These are phyloP conservation scores for Hypoxylon sp. DNA, from an alignment of 2,329 filamentous ascomycete genomes.

Conservation along the genomic window DNA sequence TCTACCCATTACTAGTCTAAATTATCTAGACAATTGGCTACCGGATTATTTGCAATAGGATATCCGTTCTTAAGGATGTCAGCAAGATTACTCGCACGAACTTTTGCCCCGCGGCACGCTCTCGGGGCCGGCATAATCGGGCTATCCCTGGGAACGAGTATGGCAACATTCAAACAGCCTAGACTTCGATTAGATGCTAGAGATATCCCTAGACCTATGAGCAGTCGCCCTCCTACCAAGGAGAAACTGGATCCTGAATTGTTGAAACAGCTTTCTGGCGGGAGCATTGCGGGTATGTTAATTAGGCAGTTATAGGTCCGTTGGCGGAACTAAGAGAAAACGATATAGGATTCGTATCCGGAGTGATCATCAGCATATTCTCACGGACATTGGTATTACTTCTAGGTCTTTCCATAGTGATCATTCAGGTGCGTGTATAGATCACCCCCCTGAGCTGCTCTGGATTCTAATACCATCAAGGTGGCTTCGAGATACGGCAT, in stretches of 20 bases:
- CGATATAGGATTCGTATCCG: conserved; percentile 70
- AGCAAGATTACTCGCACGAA: conserved; percentile 44
- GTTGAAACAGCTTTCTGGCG: conserved; percentile 67
- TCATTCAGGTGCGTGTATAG: conserved; percentile 69
- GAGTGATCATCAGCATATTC: conserved; percentile 77
- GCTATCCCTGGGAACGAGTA: conserved; percentile 54
- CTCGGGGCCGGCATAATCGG: conserved; percentile 55
- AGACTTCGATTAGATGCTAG: conserved; percentile 48
- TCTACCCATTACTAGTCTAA: not conserved
- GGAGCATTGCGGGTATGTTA: conserved; percentile 66
- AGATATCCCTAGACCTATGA: conserved; percentile 40
- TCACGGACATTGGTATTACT: conserved; percentile 79
- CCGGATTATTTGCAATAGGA: not conserved
- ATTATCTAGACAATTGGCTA: not conserved
- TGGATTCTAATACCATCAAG: conserved; percentile 42
- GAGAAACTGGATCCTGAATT: conserved; percentile 55
- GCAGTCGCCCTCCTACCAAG: conserved; percentile 28
- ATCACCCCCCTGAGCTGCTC: not conserved
- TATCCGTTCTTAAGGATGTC: conserved; percentile 38
- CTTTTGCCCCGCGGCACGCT: conserved; percentile 46
- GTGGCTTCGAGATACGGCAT: conserved; percentile 56
- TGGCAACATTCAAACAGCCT: conserved; percentile 45
- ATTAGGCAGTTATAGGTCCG: not conserved
- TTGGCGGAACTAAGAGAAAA: conserved; percentile 11
- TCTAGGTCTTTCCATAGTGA: conserved; percentile 74